A percentile compares a stretch with the other conserved stretches of the same genome.
Conservation (phyloP, 306 rosid genomes). For the Acacia confusa region DNA sequence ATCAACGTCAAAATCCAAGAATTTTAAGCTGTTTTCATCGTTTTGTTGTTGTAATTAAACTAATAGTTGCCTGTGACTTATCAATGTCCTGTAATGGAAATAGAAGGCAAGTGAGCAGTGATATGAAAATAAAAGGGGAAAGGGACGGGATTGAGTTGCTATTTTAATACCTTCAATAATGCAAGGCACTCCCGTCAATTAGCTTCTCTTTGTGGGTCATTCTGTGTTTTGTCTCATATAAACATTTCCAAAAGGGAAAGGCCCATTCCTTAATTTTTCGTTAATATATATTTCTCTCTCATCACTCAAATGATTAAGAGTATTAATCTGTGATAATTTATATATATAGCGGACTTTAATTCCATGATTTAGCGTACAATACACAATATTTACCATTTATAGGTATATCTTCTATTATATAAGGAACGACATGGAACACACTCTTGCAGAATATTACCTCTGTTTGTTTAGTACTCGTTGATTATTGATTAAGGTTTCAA, state of each 20-base stretch:
- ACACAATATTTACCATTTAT: not conserved
- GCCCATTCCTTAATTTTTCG: not conserved
- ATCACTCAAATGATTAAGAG: not conserved
- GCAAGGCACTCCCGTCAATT: not conserved
- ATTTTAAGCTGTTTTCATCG: not conserved
- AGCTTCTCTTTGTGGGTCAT: not conserved
- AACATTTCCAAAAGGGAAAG: slow-evolving; percentile 2
- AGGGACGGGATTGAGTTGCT: not conserved
- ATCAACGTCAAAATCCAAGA: not conserved
- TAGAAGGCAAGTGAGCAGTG: not conserved
- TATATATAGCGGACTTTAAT: not conserved
- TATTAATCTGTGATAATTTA: not conserved
- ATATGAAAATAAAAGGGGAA: not conserved
- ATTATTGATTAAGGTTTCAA: not conserved
- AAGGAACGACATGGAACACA: not conserved
- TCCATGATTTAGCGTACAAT: not conserved
- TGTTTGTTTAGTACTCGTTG: not conserved
- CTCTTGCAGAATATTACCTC: not conserved
- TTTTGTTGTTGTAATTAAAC: not conserved
- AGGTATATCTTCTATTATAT: not conserved
- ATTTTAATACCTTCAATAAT: not conserved
- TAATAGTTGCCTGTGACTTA: too few relatives aligned
- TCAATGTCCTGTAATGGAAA: not conserved
- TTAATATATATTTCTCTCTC: not conserved
- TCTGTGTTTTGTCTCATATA: slow-evolving; percentile 23